Evolutionary conservation across 805 yeast species (phyloP), one percentile per base, ranked within the genome.

Genomic region (Zygosaccharomyces rouxii): DNA sequence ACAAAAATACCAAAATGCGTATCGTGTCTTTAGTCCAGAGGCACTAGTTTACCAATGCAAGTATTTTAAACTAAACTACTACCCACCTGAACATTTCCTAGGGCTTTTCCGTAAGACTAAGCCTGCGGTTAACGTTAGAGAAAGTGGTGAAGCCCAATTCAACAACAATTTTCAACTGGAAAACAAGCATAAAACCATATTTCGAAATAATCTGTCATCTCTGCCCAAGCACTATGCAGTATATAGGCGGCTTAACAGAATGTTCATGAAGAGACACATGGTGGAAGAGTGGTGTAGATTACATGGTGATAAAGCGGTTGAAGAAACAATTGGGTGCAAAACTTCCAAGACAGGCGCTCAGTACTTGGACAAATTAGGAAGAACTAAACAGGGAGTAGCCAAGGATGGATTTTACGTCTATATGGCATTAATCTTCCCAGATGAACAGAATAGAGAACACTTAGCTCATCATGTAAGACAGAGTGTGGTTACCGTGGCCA

Each of bases 361-460:
- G 9, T 46, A 28, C 18, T 19, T 46, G 14, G 52, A 50, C 29
- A 22, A 21, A 18, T 9, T 16, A 14, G 60, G 59, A 6, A 41
- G 57, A 28, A 45, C 56, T 22, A 41, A 47, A 22, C 30, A 25
- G 7, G 66, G 66, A 0, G 46, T 55, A 3, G 62, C 68, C 5
- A 66, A 64, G 42, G 69, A 66, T 47, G 71, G 71, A 3, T 51
- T 52, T 31, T 67, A 66, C 49, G 44, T 55, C 16, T 64, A 54
- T 43, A 55, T 56, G 23, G 43, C 60, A 4, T 38, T 46, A 13
- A 50, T 56, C n/a, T 57, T 56, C 43, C 66, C 68, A 1, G 59
- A 55, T 22, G 29, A 35, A 7, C 35, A 30, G 6, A 59, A 58
- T 5, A 29, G 33, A 33, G 38, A 41, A 2, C 53, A 50, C 16